These are phyloP conservation scores for Beauveria scarabaeidicola DNA, from an alignment of 2,329 filamentous ascomycete genomes.

Conservation along the genomic window DNA sequence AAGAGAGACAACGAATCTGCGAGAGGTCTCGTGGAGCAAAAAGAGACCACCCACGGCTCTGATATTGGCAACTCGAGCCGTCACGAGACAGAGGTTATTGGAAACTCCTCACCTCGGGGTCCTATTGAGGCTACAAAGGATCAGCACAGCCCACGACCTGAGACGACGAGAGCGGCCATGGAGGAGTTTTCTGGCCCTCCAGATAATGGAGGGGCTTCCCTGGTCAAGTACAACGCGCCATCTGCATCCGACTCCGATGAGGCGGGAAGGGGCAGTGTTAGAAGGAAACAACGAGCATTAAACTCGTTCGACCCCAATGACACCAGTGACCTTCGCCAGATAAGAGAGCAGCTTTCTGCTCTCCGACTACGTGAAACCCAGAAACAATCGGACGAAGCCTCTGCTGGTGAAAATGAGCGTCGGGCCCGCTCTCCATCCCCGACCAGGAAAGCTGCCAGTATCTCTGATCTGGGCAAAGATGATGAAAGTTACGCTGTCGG, in stretches of 20 bases:
- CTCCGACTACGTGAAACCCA: slow-evolving; percentile 25
- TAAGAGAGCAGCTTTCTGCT: slow-evolving; percentile 43
- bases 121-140: neutral
- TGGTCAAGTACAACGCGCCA: slow-evolving; percentile 27
- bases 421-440: slow-evolving; percentile 15
- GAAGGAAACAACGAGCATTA: slow-evolving; percentile 30
- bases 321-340: slow-evolving; percentile 37
- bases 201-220: neutral
- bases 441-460: neutral
- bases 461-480: neutral
- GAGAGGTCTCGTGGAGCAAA: neutral
- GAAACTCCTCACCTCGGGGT: neutral
- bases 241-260: slow-evolving; percentile 34
- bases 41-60: neutral
- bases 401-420: neutral
- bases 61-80: neutral
- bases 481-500: slow-evolving; percentile 26
- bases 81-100: neutral
- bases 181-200: neutral
- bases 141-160: neutral
- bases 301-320: slow-evolving; percentile 45
- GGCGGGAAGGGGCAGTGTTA: slow-evolving; percentile 26
- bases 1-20: slow-evolving; percentile 26
- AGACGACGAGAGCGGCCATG: neutral
- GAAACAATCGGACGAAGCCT: neutral